These are phyloP conservation scores for Caryopteris hybrid DNA, from an alignment of 305 asterid species.

Conservation along the genomic window DNA sequence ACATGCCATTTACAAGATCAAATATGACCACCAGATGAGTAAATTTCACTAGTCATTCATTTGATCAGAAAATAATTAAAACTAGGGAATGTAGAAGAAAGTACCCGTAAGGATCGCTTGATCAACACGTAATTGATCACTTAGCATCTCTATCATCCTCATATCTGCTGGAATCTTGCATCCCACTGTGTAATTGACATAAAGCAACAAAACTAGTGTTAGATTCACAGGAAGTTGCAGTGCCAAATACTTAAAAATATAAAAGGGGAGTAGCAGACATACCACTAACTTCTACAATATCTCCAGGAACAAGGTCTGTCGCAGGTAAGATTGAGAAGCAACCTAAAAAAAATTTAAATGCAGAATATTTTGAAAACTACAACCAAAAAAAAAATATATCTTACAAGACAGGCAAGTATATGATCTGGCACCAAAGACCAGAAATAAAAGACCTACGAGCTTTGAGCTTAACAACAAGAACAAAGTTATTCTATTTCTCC, in stretches of 20 bases:
- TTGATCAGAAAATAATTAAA: conserved; percentile 1
- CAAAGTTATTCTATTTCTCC: background rate
- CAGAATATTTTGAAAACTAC: conserved; percentile 17
- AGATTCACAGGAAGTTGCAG: conserved; percentile 16
- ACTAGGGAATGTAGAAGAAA: conserved; percentile 10
- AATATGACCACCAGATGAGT: conserved; percentile 11
- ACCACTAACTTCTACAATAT: conserved; percentile 97
- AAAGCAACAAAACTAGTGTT: conserved; percentile 14
- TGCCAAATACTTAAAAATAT: conserved; percentile 10
- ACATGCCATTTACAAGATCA: conserved; percentile 11
- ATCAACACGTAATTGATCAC: conserved; percentile 90
- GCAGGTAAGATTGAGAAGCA: conserved; percentile 95
- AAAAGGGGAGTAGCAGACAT: conserved; percentile 24
- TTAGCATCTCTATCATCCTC: conserved; percentile 94
- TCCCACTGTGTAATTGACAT: conserved; percentile 59
- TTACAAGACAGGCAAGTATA: conserved; percentile 7
- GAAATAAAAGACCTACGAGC: background rate
- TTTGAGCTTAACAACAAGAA: background rate
- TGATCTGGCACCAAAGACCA: conserved; percentile 8
- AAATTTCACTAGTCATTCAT: background rate
- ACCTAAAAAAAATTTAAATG: conserved; percentile 41
- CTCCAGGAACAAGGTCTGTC: conserved; percentile 96
- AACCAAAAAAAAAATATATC: background rate
- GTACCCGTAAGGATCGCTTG: conserved; percentile 98
- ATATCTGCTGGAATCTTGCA: conserved; percentile 98